These are phyloP conservation scores for Teunomyces barrocoloradensis DNA, from an alignment of 805 yeast genomes.

Conservation along the genomic window DNA sequence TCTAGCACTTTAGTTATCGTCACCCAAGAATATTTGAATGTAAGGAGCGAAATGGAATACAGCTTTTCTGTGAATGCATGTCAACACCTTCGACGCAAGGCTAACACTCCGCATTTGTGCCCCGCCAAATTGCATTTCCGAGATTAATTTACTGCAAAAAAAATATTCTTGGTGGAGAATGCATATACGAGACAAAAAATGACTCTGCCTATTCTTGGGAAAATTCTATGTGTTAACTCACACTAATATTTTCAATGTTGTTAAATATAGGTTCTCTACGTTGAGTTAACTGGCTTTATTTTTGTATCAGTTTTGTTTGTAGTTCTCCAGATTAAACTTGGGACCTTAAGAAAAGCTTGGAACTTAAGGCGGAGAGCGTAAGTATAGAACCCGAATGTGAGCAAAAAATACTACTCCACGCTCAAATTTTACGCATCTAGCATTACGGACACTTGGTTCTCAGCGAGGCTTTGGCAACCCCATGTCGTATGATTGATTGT, in stretches of 20 bases:
- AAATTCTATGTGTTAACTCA: neutral
- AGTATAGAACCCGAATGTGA: neutral
- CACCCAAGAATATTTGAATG: neutral
- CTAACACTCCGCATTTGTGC: neutral
- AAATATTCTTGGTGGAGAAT: constrained; percentile 2
- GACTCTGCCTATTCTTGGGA: neutral
- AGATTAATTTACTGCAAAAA: neutral
- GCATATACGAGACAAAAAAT: neutral
- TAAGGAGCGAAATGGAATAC: neutral
- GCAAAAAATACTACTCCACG: neutral
- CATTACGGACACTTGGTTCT: too few species aligned
- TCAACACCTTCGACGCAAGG: neutral
- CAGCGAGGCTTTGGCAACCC: too few species aligned
- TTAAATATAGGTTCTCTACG: neutral
- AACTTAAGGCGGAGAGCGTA: neutral
- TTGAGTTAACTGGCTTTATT: neutral
- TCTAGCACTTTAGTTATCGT: neutral
- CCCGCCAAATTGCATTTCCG: neutral
- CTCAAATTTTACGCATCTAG: neutral
- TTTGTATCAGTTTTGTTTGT: too few species aligned
- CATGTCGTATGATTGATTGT: too few species aligned
- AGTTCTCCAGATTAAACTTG: too few species aligned
- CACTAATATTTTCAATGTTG: neutral
- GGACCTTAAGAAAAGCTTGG: too few species aligned
- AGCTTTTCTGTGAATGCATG: neutral